Base-by-base conservation (phyloP, 495 filamentous ascomycete genomes). In the Annulohypoxylon maeteangense region DNA sequence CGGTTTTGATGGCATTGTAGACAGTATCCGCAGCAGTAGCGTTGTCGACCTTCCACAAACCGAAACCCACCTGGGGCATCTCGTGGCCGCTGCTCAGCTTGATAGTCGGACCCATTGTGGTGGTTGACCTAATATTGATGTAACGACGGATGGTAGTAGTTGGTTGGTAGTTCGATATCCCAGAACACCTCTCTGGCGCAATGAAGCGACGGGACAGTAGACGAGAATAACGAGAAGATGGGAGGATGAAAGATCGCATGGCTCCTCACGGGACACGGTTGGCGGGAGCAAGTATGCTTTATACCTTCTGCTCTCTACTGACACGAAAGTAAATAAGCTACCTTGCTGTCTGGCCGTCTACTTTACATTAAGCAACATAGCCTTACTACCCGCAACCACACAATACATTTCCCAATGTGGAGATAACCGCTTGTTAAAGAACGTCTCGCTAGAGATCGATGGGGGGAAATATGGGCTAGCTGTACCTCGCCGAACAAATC, bases 41-140 rank as follows among this genome's bases (percentile, higher is more conserved):
- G 67, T 91, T 93, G 81, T 89, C 89, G 72, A 96, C 91, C 84
- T 95, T 97, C 93, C 93, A 97, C 51, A 96, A 86, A 65, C 89
- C 90, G 75, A 87, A 86, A 79, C 93, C 93, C 76, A 97, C 92
- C 78, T 92, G 86, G 76, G 93, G 93, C 93, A 97, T 97, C 69
- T 92, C 86, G 78, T 90, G 82, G 79, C 93, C 92, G 81, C 85
- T 90, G 83, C 85, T 93, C 62, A 96, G 88, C 84, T 92, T 95
- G 81, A 94, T 83, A 62, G 84, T 88, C 48, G 89, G 86, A 65
- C 77, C 73, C 82, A 85, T 86, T 34, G 70, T 79, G 40, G 5
- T 44, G 29, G 25, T 31, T 22, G 62, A 51, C 31, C 54, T 62
- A 36, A 57, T 62, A 60, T 50, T 67, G 27, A 70, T 66, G 56